These are phyloP conservation scores for Camellia oleifera DNA, from an alignment of 179 eudicot species.

Conservation along the genomic window DNA sequence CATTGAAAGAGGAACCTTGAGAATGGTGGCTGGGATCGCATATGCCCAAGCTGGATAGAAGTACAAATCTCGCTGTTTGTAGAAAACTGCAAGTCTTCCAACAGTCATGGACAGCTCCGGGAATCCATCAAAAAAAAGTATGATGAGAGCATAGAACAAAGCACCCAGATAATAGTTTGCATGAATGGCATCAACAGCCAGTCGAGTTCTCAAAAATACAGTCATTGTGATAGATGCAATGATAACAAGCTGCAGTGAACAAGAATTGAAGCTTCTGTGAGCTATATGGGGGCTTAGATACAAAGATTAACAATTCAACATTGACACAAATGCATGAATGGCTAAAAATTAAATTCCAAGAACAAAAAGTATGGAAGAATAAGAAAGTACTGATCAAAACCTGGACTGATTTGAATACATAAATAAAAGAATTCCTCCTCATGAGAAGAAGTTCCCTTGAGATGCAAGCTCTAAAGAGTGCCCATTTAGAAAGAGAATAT, in stretches of 20 bases:
- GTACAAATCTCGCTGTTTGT: constrained; percentile 73
- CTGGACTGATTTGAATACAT: constrained; percentile 63
- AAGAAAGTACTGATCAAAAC: constrained; percentile 22
- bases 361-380: not conserved
- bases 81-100: constrained; percentile 70
- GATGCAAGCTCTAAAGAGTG: constrained; percentile 70
- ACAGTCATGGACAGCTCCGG: constrained; percentile 65
- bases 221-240: constrained; percentile 63
- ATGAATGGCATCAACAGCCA: constrained; percentile 54
- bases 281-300: not conserved
- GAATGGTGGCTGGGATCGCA: constrained; percentile 66
- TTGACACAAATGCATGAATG: not conserved
- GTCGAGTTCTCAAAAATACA: constrained; percentile 51
- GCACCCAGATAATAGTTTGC: constrained; percentile 73
- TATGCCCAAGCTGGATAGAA: constrained; percentile 91
- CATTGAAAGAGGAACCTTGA: constrained; percentile 65
- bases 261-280: not conserved
- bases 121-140: constrained; percentile 68
- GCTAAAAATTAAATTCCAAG: not conserved
- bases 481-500: constrained; percentile 69
- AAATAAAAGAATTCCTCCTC: constrained; percentile 69
- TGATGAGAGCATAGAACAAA: constrained; percentile 55
- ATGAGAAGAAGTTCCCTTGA: constrained; percentile 76
- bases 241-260: constrained; percentile 47
- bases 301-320: not conserved